These are phyloP conservation scores for Cucurbita argyrosperma DNA, from an alignment of 306 rosid species.

Conservation along the genomic window DNA sequence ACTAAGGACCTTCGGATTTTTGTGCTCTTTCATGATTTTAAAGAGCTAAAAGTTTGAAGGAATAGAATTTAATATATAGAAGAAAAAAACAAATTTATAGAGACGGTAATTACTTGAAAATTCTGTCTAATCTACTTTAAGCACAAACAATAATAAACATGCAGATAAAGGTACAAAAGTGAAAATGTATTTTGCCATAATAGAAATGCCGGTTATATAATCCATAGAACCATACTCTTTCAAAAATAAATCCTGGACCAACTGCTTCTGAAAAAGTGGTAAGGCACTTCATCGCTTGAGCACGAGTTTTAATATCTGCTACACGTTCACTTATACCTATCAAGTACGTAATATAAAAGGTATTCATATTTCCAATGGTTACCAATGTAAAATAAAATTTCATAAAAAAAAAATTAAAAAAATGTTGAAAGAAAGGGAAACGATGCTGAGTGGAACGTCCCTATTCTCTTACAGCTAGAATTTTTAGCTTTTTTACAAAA, in stretches of 20 bases:
- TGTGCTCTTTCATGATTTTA: slow-evolving; percentile 96
- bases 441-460: background rate
- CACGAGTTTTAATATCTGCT: slow-evolving; percentile 96
- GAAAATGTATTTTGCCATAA: background rate
- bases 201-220: background rate
- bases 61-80: background rate
- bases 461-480: background rate
- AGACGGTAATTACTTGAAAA: background rate
- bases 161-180: background rate
- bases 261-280: slow-evolving; percentile 79
- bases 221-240: slow-evolving; percentile 30
- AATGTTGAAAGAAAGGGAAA: background rate
- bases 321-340: slow-evolving; percentile 92
- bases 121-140: background rate
- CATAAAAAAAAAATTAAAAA: background rate
- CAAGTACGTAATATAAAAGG: background rate
- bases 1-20: slow-evolving; percentile 97
- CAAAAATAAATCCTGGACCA: slow-evolving; percentile 95
- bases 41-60: slow-evolving; percentile 32
- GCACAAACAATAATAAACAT: background rate
- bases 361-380: background rate
- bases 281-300: slow-evolving; percentile 87
- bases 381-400: background rate
- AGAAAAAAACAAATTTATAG: background rate
- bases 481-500: background rate